Evolutionary conservation across 2,329 filamentous ascomycete genomes (phyloP).

Genomic region (Pseudogymnoascus sp.): DNA sequence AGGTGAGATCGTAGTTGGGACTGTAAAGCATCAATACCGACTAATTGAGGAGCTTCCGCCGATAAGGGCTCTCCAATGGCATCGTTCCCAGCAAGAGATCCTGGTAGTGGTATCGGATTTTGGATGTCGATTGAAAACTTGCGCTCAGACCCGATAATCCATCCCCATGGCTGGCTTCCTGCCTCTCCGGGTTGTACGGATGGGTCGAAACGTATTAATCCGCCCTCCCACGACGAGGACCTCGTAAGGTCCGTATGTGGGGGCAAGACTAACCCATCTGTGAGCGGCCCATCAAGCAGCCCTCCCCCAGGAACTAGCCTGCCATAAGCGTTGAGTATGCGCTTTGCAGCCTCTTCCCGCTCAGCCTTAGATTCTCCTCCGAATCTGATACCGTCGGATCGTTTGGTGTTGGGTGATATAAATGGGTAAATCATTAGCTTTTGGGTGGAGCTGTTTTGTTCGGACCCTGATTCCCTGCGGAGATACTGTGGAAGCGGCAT

Average conservation of each 20-base stretch:
- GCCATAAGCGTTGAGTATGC: conserved; percentile 65
- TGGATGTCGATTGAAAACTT: conserved; percentile 71
- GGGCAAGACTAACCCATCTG: conserved; percentile 74
- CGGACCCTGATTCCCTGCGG: conserved; percentile 39
- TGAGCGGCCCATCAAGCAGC: conserved; percentile 75
- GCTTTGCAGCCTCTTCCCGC: conserved; percentile 66
- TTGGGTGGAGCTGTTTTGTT: conserved; percentile 43
- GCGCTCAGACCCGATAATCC: conserved; percentile 72
- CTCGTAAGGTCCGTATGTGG: conserved; percentile 41
- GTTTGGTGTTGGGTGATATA: conserved; percentile 45
- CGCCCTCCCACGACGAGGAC: conserved; percentile 68
- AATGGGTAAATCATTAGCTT: conserved; percentile 79
- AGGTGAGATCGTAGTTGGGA: conserved; percentile 67
- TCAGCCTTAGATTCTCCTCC: conserved; percentile 81
- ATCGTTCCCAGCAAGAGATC: conserved; percentile 42
- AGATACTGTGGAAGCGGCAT: conserved; percentile 41
- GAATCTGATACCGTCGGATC: conserved; percentile 66
- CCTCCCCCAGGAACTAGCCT: conserved; percentile 47
- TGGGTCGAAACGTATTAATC: conserved; percentile 71
- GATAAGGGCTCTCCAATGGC: conserved; percentile 49
- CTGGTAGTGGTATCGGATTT: conserved; percentile 59
- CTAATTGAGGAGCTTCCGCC: conserved; percentile 50
- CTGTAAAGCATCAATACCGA: conserved; percentile 76
- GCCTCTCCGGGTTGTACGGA: conserved; percentile 36
- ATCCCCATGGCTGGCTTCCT: conserved; percentile 47